Evolutionary conservation across 1,284 basidiomycete species (phyloP).

Genomic region (Puccinia novopanici): DNA sequence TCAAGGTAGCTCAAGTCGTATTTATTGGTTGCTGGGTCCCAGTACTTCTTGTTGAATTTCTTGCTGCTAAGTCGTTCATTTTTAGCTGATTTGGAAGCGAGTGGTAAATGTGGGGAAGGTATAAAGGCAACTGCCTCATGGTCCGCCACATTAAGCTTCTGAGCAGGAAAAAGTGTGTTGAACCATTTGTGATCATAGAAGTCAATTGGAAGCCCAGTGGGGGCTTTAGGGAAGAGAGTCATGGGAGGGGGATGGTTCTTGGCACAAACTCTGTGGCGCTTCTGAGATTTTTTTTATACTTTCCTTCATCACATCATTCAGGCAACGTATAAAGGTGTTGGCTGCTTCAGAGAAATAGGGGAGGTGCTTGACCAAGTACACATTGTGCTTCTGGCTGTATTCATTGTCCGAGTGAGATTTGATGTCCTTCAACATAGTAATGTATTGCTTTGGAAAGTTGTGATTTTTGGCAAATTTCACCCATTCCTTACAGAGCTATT

Average conservation of each 20-base stretch:
- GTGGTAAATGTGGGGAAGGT: neutral
- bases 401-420: constrained; percentile 21
- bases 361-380: constrained; percentile 3
- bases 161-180: constrained; percentile 16
- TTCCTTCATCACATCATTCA: neutral
- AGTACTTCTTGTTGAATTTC: constrained; percentile 36
- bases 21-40: neutral
- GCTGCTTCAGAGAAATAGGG: constrained; percentile 13
- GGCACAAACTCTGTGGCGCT: neutral
- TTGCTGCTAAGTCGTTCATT: constrained; percentile 24
- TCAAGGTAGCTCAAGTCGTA: constrained; percentile 11
- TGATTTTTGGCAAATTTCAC: constrained; percentile 23
- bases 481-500: neutral
- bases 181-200: constrained; percentile 24
- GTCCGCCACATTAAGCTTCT: neutral
- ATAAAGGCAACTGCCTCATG: constrained; percentile 8
- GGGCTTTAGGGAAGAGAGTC: constrained; percentile 15
- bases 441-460: constrained; percentile 12
- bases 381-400: neutral
- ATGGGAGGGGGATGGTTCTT: neutral
- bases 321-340: neutral
- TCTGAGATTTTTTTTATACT: neutral
- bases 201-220: constrained; percentile 4
- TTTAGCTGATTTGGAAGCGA: neutral
- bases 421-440: neutral